Percentiles rank a stretch among this genome's conserved stretches.
phyloP scores from a whole-genome alignment of 192 early-diverging fungal genomes.

The Entomortierella parvispora region DNA sequence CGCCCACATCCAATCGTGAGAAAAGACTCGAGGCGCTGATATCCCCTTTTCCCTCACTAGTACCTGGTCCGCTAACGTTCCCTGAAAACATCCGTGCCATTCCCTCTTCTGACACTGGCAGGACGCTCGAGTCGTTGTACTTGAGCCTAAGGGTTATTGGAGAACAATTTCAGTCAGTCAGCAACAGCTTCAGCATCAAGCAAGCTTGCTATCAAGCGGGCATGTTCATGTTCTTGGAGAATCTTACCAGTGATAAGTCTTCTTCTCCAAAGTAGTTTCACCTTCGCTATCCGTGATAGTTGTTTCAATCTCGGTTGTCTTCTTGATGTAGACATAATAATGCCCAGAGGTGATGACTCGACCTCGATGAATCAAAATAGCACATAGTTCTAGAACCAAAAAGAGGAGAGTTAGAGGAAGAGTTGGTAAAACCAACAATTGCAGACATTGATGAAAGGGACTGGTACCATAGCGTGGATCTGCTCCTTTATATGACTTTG shows the following conservation, averaged over 20 bases:
- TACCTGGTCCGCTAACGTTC: slow-evolving; percentile 4
- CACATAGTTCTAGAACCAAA: slow-evolving; percentile 22
- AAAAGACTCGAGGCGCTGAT: background rate
- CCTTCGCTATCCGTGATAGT: slow-evolving; percentile 26
- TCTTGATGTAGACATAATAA: slow-evolving; percentile 42
- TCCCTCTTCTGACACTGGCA: slow-evolving; percentile 25
- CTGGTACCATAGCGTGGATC: slow-evolving; percentile 24
- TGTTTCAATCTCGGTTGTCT: slow-evolving; percentile 31
- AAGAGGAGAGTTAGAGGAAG: background rate
- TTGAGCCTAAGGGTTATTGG: slow-evolving; percentile 16
- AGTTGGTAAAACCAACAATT: background rate
- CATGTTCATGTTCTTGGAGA: background rate
- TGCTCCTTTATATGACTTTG: slow-evolving; percentile 7
- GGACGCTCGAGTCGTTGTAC: slow-evolving; percentile 40
- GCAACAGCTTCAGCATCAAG: background rate
- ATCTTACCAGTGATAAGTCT: slow-evolving; percentile 28
- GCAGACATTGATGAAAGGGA: background rate
- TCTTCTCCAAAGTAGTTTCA: slow-evolving; percentile 14
- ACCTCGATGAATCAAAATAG: slow-evolving; percentile 44
- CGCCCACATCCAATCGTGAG: slow-evolving; percentile 3
- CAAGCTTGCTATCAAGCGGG: background rate
- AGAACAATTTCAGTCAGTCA: background rate
- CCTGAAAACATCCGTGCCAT: slow-evolving; percentile 37
- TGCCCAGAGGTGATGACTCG: slow-evolving; percentile 35
- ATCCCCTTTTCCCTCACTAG: background rate